These are phyloP conservation scores for Corniculantispora saksenae DNA, from an alignment of 2,329 filamentous ascomycete species.

Conservation along the genomic window DNA sequence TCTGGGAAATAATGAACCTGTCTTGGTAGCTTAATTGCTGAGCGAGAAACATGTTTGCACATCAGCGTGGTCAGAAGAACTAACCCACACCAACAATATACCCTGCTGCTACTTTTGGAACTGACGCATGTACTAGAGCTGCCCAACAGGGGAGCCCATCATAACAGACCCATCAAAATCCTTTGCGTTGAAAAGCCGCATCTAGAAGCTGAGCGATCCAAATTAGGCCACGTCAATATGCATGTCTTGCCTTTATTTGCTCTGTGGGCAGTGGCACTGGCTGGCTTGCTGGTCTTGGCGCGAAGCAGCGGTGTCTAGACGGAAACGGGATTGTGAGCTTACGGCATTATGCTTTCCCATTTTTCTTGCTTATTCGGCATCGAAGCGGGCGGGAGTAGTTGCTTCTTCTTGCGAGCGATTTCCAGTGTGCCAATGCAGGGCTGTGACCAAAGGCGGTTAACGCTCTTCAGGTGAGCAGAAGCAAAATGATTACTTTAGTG, in stretches of 20 bases:
- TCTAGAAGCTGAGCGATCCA: background rate
- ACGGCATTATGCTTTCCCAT: too few species aligned
- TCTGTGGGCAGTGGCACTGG: background rate
- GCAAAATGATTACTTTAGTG: background rate
- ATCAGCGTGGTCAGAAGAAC: too few species aligned
- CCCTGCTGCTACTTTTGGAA: background rate
- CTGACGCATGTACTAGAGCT: background rate
- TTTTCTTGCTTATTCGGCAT: conserved; percentile 5
- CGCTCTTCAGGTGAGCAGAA: background rate
- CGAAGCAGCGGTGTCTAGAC: background rate
- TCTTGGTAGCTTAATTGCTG: background rate
- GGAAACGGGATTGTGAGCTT: background rate
- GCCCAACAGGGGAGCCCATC: background rate
- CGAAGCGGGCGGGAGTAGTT: too few species aligned
- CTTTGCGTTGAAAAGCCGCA: background rate
- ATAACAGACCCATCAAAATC: background rate
- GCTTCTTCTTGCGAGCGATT: too few species aligned
- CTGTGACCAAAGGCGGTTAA: background rate
- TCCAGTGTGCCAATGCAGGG: background rate
- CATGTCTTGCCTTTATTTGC: conserved; percentile 3
- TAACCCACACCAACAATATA: background rate
- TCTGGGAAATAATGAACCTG: background rate
- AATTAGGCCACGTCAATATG: conserved; percentile 3
- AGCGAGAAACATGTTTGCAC: background rate
- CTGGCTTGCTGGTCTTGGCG: background rate